Evolutionary conservation across 306 rosid species (phyloP).

Genomic region (Cajanus cajan): DNA sequence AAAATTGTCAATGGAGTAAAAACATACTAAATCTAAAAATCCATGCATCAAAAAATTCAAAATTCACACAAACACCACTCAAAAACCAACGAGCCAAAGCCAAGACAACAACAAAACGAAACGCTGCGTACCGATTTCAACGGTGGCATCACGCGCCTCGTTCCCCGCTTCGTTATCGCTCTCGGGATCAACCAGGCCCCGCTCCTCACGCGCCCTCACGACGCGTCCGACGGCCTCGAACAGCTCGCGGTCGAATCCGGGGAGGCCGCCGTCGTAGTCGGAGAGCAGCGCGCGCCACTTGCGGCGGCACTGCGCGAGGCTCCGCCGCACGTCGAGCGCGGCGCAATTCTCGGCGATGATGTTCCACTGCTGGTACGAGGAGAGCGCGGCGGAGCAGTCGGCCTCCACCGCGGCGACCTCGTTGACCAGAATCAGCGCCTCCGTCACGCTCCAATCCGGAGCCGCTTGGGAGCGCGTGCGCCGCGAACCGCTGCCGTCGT

Average conservation of each 20-base stretch:
- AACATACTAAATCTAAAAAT: too few species aligned
- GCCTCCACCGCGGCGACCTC: slow-evolving; percentile 77
- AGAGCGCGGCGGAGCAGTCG: slow-evolving; percentile 46
- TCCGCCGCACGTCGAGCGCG: slow-evolving; percentile 51
- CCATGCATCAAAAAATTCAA: too few species aligned
- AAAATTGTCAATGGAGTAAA: too few species aligned
- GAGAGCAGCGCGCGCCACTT: slow-evolving; percentile 61
- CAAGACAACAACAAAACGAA: background rate
- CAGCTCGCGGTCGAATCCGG: slow-evolving; percentile 52
- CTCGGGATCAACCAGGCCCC: slow-evolving; percentile 47
- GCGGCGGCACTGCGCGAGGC: slow-evolving; percentile 59
- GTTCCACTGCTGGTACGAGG: slow-evolving; percentile 43
- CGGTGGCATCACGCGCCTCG: slow-evolving; percentile 39
- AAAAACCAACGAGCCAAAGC: background rate
- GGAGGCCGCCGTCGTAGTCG: slow-evolving; percentile 1
- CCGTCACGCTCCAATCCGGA: slow-evolving; percentile 63
- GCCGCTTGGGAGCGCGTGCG: slow-evolving; percentile 69
- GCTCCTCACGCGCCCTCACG: slow-evolving; percentile 43
- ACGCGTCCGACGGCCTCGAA: slow-evolving; percentile 46
- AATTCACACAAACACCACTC: background rate
- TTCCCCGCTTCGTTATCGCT: slow-evolving; percentile 52
- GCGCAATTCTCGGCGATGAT: slow-evolving; percentile 50
- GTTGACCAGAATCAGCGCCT: slow-evolving; percentile 63
- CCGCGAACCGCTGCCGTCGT: slow-evolving; percentile 3
- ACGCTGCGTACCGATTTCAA: slow-evolving; percentile 51